Evolutionary conservation across 352 stramenopile genomes (phyloP).

Genomic region (Pythium aristosporum): DNA sequence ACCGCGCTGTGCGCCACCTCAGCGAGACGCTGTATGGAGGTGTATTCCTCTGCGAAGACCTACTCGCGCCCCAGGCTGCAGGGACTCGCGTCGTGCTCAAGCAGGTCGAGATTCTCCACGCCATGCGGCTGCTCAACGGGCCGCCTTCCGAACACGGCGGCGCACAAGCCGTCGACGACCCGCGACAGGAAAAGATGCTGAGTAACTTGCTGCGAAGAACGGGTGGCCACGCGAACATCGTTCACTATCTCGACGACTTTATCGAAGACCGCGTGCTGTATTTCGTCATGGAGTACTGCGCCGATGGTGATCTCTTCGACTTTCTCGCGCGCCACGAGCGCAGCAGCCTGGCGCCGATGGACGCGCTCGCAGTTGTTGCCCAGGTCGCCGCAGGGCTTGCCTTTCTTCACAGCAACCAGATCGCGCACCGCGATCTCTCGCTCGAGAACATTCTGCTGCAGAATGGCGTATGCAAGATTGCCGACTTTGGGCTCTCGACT

Average conservation of each 20-base stretch:
- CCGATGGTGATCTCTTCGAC: constrained; percentile 43
- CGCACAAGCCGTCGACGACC: constrained; percentile 37
- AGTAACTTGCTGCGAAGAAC: constrained; percentile 31
- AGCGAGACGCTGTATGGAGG: constrained; percentile 49
- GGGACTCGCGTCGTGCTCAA: constrained; percentile 43
- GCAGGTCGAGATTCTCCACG: constrained; percentile 42
- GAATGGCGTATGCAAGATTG: constrained; percentile 42
- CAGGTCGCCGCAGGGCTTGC: constrained; percentile 42
- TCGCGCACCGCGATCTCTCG: constrained; percentile 55
- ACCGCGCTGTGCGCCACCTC: constrained; percentile 31
- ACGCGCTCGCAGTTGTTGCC: constrained; percentile 36
- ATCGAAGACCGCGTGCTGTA: constrained; percentile 40
- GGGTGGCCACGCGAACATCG: constrained; percentile 45
- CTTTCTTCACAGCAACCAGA: constrained; percentile 41
- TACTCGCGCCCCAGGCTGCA: background rate
- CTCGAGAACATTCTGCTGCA: constrained; percentile 50
- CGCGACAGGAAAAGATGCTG: constrained; percentile 40
- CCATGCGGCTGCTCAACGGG: constrained; percentile 26
- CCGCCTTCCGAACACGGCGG: constrained; percentile 9
- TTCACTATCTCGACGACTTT: constrained; percentile 49
- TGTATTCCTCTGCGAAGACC: constrained; percentile 47
- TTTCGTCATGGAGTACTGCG: constrained; percentile 59
- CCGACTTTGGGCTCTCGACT: constrained; percentile 53
- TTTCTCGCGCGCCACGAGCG: constrained; percentile 19
- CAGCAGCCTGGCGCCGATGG: constrained; percentile 20